phyloP scores from a whole-genome alignment of 2,329 filamentous ascomycete genomes.

The Colletotrichum spinosum region DNA sequence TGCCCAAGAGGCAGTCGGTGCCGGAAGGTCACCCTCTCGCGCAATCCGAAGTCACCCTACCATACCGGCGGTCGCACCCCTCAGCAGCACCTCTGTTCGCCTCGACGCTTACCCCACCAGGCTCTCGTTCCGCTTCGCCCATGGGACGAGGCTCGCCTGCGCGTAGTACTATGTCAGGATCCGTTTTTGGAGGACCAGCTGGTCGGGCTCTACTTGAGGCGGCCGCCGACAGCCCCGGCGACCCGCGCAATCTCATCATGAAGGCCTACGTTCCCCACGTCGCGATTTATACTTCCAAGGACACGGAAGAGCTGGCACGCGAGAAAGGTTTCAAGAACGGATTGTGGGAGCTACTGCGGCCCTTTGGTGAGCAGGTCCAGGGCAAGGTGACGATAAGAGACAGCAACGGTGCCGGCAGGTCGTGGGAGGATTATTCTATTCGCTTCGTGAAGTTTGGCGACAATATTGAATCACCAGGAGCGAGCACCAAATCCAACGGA shows the following conservation, averaged over 20 bases:
- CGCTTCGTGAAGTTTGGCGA: slow-evolving; percentile 82
- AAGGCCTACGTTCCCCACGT: slow-evolving; percentile 91
- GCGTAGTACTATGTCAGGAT: slow-evolving; percentile 64
- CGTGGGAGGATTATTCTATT: slow-evolving; percentile 90
- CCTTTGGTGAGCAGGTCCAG: slow-evolving; percentile 88
- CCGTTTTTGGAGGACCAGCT: slow-evolving; percentile 64
- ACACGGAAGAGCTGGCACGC: slow-evolving; percentile 82
- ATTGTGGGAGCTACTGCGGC: slow-evolving; percentile 85
- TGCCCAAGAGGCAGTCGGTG: slow-evolving; percentile 72
- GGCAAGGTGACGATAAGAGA: slow-evolving; percentile 93
- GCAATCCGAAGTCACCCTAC: slow-evolving; percentile 64
- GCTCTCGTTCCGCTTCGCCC: slow-evolving; percentile 76
- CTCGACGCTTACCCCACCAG: slow-evolving; percentile 74
- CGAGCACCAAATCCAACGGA: slow-evolving; percentile 48
- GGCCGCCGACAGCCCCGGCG: slow-evolving; percentile 59
- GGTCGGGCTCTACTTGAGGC: slow-evolving; percentile 58
- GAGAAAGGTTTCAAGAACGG: slow-evolving; percentile 89
- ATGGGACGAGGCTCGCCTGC: slow-evolving; percentile 69
- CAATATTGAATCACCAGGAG: slow-evolving; percentile 63
- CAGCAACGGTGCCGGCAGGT: slow-evolving; percentile 84
- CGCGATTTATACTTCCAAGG: slow-evolving; percentile 85
- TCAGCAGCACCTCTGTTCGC: slow-evolving; percentile 72
- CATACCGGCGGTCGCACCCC: slow-evolving; percentile 66
- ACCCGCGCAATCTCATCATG: slow-evolving; percentile 76
- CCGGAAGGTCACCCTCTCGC: slow-evolving; percentile 59